Evolutionary conservation across 352 stramenopile genomes (phyloP).

Genomic region (Globisporangium orthogonon): DNA sequence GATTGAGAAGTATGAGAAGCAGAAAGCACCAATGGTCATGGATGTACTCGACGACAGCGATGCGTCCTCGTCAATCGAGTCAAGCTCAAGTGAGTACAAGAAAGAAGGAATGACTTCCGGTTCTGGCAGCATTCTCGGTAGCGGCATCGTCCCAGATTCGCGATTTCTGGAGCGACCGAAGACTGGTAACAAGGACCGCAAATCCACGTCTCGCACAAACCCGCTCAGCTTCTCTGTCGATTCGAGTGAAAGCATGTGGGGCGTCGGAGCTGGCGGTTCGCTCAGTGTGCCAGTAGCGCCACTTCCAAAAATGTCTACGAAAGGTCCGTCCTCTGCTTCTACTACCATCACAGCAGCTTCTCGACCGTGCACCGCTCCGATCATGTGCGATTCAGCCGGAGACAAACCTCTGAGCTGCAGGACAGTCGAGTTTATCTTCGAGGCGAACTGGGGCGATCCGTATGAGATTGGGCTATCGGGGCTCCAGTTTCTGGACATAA

Average conservation of each 20-base stretch:
- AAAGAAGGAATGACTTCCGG: background rate
- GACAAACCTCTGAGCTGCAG: constrained; percentile 43
- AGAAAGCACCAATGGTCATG: constrained; percentile 10
- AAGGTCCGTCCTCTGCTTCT: background rate
- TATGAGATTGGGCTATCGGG: constrained; percentile 58
- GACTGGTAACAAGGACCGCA: constrained; percentile 37
- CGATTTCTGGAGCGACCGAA: constrained; percentile 38
- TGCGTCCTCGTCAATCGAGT: too few species aligned
- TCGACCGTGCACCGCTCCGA: constrained; percentile 56
- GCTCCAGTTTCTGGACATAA: constrained; percentile 53
- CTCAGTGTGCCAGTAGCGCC: constrained; percentile 22
- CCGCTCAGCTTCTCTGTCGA: constrained; percentile 14
- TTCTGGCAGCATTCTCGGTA: background rate
- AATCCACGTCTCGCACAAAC: constrained; percentile 16
- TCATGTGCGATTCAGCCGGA: constrained; percentile 30
- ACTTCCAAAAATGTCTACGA: constrained; percentile 31
- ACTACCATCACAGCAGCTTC: constrained; percentile 1
- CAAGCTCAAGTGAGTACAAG: too few species aligned
- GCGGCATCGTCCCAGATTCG: constrained; percentile 6
- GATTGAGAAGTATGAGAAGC: constrained; percentile 81
- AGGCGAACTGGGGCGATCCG: constrained; percentile 69
- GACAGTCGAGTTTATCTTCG: constrained; percentile 41
- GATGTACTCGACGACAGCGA: background rate
- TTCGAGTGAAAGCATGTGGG: constrained; percentile 2
- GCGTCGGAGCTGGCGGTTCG: background rate